A percentile compares a stretch with the other conserved stretches of the same genome.
Conservation (phyloP, 1,139 yeast species). For the Keqinozyma sinolaborantium region DNA sequence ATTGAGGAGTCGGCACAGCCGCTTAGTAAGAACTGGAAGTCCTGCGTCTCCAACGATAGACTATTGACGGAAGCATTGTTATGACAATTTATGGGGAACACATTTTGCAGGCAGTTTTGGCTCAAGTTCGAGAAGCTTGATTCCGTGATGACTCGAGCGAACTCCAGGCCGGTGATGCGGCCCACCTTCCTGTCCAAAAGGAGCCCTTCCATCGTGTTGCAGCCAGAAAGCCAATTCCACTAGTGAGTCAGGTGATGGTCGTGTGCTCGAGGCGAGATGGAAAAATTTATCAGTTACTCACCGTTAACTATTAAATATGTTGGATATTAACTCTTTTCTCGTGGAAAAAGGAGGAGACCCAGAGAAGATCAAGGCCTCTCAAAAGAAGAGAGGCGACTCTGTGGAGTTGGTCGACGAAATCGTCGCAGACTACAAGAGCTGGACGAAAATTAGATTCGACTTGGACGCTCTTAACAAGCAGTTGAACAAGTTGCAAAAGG, state of each 20-base stretch:
- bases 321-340: conserved; percentile 86
- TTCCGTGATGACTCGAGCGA: conserved; percentile 38
- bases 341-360: conserved; percentile 98
- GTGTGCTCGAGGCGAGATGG: too few species aligned
- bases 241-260: not conserved
- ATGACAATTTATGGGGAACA: conserved; percentile 40
- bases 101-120: conserved; percentile 21
- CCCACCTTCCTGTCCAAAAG: conserved; percentile 32
- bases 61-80: conserved; percentile 56
- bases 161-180: conserved; percentile 27
- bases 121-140: conserved; percentile 26
- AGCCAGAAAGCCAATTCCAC: not conserved
- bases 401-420: conserved; percentile 96
- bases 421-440: conserved; percentile 81
- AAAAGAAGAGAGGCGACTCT: conserved; percentile 89
- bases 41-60: conserved; percentile 56
- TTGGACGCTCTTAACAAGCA: conserved; percentile 87
- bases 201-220: conserved; percentile 32
- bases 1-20: conserved; percentile 80
- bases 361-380: conserved; percentile 80
- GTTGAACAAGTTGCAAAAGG: conserved; percentile 85
- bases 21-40: conserved; percentile 52
- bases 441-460: conserved; percentile 92
- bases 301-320: conserved; percentile 61
- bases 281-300: too few species aligned